Evolutionary conservation across 73 alveolate genomes (phyloP), one percentile per base, ranked within the genome.

Genomic region (Durusdinium trenchii): DNA sequence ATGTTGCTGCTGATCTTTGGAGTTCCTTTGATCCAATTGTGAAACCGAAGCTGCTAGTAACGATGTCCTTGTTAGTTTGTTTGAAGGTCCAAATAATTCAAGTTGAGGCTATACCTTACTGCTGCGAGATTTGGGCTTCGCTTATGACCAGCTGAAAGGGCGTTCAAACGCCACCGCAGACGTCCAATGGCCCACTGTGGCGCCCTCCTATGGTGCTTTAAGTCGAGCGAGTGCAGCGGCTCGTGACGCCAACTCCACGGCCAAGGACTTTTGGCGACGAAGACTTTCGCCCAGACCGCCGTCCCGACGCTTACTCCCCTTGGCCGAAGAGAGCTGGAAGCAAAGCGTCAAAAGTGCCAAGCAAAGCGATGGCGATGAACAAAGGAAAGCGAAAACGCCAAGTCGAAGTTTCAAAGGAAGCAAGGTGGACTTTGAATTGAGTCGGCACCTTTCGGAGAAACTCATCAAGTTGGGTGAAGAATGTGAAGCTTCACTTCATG

Each of bases 111-210:
- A 92, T 90, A 92, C 98, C 61, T 12, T 92, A 32, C 98, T 92
- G 18, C 48, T 92, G 57, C 60, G 43, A 16, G 98, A 92, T 26
- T 40, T 92, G 52, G 98, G 73, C 9, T 18, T 3, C 7, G 98
- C 98, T 35, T 92, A 92, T 50, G 98, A 92, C 83, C 95, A 86
- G 46, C 95, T 86, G 40, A n/a, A n/a, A n/a, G n/a, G n/a, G n/a
- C 85, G 67, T 35, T 78, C 42, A 6, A 57, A 6, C 5, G 82
- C 16, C 6, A 9, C 83, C 20, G 67, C 47, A 2, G 50, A 28
- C 14, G 62, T 57, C 46, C 18, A 46, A 26, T 89, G 96, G 96
- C 48, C 62, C 9, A 28, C 40, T 32, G 50, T 28, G 43, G 95
- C 96, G 23, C 96, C 96, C 12, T 85, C 61, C 71, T 89, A 89